Evolutionary conservation across 2,329 filamentous ascomycete genomes (phyloP).

Genomic region (Pseudocercospora fijiensis): DNA sequence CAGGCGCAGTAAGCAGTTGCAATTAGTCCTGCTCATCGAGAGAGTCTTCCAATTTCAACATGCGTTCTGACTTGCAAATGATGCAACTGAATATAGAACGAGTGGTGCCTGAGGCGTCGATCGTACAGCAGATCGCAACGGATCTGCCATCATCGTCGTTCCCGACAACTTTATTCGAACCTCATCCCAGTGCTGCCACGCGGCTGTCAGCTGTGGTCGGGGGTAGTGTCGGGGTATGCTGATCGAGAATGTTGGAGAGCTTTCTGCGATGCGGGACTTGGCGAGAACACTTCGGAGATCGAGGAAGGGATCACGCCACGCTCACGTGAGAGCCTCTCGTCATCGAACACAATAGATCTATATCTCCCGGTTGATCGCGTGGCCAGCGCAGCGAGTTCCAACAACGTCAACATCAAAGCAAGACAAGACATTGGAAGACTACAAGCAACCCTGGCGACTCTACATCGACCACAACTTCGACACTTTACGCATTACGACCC

Average conservation of each 20-base stretch:
- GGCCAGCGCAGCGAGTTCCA: not conserved
- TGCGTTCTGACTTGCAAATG: no score
- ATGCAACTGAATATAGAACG: no score
- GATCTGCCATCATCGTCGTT: not conserved
- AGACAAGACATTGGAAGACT: not conserved
- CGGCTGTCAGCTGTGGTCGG: not conserved
- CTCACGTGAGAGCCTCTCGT: not conserved
- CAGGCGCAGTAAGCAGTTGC: no score
- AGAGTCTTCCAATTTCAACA: no score
- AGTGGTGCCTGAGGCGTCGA: constrained; percentile 2
- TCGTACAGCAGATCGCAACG: not conserved
- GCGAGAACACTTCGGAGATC: constrained; percentile 2
- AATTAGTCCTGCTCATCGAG: no score
- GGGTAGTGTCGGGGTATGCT: not conserved
- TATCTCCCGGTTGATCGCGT: not conserved
- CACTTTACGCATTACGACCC: constrained; percentile 2
- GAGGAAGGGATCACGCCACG: constrained; percentile 3
- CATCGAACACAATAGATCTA: not conserved
- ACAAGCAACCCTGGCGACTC: not conserved
- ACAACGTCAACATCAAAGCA: not conserved
- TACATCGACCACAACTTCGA: constrained; percentile 2
- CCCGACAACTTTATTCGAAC: not conserved
- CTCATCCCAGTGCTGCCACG: not conserved
- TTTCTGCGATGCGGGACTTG: constrained; percentile 1
- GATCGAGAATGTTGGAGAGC: constrained; percentile 3